Evolutionary conservation across 2,329 filamentous ascomycete species (phyloP).

Genomic region (Domatiomyces globalis): DNA sequence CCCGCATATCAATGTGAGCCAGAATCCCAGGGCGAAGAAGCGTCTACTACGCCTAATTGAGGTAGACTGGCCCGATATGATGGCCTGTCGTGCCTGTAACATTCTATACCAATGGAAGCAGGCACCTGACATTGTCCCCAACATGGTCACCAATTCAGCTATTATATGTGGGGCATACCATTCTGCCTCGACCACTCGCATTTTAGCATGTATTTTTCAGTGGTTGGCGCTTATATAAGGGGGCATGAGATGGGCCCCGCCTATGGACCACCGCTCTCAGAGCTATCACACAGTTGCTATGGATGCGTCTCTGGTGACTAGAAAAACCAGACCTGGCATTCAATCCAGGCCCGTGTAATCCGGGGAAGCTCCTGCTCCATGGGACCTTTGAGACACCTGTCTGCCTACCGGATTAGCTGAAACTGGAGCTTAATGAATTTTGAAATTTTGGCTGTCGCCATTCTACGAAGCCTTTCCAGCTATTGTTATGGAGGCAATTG

Average conservation of each 20-base stretch:
- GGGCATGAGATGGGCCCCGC: slow-evolving; percentile 5
- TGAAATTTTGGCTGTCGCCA: neutral
- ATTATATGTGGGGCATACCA: neutral
- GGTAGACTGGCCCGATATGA: slow-evolving; percentile 4
- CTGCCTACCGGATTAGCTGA: neutral
- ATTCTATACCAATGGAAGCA: slow-evolving; percentile 3
- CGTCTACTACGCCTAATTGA: slow-evolving; percentile 5
- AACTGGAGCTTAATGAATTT: neutral
- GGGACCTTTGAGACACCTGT: neutral
- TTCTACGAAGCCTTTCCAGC: neutral
- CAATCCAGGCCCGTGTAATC: neutral
- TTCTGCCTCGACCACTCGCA: slow-evolving; percentile 2
- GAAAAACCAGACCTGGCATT: neutral
- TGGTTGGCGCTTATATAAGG: slow-evolving; percentile 3
- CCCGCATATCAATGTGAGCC: neutral
- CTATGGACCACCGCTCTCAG: slow-evolving; percentile 5
- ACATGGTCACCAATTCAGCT: neutral
- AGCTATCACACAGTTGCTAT: slow-evolving; percentile 3
- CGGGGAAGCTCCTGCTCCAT: neutral
- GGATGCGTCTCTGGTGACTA: neutral
- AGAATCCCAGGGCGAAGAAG: slow-evolving; percentile 1
- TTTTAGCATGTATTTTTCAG: neutral
- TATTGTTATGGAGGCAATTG: neutral
- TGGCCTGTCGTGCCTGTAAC: slow-evolving; percentile 4
- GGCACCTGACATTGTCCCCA: slow-evolving; percentile 1